A percentile compares a stretch with the other conserved stretches of the same genome.
Evolutionary conservation across 2,329 filamentous ascomycete genomes (phyloP).

Genomic region (Gaeumannomyces sp.): DNA sequence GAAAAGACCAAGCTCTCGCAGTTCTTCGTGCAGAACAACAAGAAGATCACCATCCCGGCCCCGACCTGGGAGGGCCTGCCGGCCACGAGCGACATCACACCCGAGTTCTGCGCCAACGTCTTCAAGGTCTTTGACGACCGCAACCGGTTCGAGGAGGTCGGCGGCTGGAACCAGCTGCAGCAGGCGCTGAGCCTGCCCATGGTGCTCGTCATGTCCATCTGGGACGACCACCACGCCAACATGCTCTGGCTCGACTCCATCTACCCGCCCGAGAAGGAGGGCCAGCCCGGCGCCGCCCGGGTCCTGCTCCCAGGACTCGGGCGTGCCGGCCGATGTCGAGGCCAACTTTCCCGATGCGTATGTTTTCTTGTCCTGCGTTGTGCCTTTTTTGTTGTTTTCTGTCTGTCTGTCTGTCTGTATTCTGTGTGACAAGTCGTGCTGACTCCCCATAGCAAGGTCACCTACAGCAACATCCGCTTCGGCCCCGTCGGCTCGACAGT

Average conservation of each 20-base stretch:
- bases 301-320: slow-evolving; percentile 36
- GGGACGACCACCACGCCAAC: slow-evolving; percentile 44
- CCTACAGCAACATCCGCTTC: slow-evolving; percentile 39
- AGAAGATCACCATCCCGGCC: slow-evolving; percentile 44
- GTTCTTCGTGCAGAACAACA: slow-evolving; percentile 55
- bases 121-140: slow-evolving; percentile 50
- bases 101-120: slow-evolving; percentile 45
- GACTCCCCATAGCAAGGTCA: slow-evolving; percentile 31
- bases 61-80: slow-evolving; percentile 23
- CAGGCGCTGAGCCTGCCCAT: slow-evolving; percentile 46
- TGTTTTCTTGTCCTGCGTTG: too few species aligned
- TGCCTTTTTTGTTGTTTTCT: not conserved
- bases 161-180: slow-evolving; percentile 49
- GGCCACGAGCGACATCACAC: slow-evolving; percentile 32
- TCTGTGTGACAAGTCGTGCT: not conserved
- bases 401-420: not conserved
- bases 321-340: slow-evolving; percentile 38
- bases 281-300: slow-evolving; percentile 37
- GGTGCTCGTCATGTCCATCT: slow-evolving; percentile 56
- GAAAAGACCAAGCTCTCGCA: slow-evolving; percentile 31
- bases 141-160: slow-evolving; percentile 42
- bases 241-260: slow-evolving; percentile 61
- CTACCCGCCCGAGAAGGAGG: slow-evolving; percentile 35
- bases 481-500: slow-evolving; percentile 20
- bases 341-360: slow-evolving; percentile 18